A percentile compares a stretch with the other conserved stretches of the same genome.
Conservation (phyloP, 305 asterid genomes). For the Solanum aculeatissimum region DNA sequence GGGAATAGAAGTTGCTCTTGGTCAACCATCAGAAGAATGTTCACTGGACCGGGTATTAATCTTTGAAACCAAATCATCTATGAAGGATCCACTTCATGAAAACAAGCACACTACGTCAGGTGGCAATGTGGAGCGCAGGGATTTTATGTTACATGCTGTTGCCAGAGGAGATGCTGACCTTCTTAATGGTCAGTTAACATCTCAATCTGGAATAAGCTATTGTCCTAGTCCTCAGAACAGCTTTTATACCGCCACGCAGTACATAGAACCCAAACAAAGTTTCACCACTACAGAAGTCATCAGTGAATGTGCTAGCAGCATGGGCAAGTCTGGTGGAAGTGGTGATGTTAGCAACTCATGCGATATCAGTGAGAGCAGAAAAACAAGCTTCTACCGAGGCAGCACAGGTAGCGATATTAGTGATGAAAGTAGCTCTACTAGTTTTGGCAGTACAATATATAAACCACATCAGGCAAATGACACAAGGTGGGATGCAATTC, state of each 20-base stretch:
- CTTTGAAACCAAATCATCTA: background rate
- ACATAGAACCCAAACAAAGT: slow-evolving; percentile 79
- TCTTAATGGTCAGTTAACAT: slow-evolving; percentile 19
- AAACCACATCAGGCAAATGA: slow-evolving; percentile 47
- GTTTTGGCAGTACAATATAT: slow-evolving; percentile 27
- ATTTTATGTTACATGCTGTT: slow-evolving; percentile 7
- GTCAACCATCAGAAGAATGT: slow-evolving; percentile 12
- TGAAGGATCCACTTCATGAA: slow-evolving; percentile 19
- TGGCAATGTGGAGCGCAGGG: slow-evolving; percentile 21
- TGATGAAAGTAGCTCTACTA: slow-evolving; percentile 41
- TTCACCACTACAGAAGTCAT: slow-evolving; percentile 73
- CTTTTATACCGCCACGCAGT: slow-evolving; percentile 65
- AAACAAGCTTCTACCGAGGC: slow-evolving; percentile 60
- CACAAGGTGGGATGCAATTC: slow-evolving; percentile 47
- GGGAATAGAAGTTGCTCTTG: slow-evolving; percentile 9
- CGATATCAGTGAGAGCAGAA: slow-evolving; percentile 54
- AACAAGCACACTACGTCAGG: slow-evolving; percentile 9
- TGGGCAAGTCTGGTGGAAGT: slow-evolving; percentile 54
- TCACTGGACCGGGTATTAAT: background rate
- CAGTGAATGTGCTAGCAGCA: slow-evolving; percentile 53
- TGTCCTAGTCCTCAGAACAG: slow-evolving; percentile 90
- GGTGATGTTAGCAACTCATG: slow-evolving; percentile 54
- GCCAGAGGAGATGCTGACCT: slow-evolving; percentile 24
- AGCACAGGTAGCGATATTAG: slow-evolving; percentile 56
- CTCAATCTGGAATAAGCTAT: slow-evolving; percentile 29